These are phyloP conservation scores for Ampelomyces quisqualis DNA, from an alignment of 2,329 filamentous ascomycete species.

Conservation along the genomic window DNA sequence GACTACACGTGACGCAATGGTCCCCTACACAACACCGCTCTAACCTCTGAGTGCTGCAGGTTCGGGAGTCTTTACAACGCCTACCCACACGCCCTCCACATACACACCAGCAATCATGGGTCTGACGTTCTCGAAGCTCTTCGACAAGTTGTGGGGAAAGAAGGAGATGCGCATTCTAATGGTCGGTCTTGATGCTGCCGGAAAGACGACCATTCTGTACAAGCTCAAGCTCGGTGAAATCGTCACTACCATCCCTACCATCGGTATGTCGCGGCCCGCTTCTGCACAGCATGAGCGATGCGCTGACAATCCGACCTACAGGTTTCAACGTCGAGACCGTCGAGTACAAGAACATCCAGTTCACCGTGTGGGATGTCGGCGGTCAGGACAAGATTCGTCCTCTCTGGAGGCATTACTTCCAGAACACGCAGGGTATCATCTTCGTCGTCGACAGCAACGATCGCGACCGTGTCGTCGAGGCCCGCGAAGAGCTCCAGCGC, in stretches of 20 bases:
- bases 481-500: slow-evolving; percentile 87
- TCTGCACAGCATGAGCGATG: slow-evolving; percentile 8
- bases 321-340: slow-evolving; percentile 98
- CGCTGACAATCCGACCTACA: slow-evolving; percentile 34
- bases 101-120: slow-evolving; percentile 70
- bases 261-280: slow-evolving; percentile 55
- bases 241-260: slow-evolving; percentile 96
- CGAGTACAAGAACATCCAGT: slow-evolving; percentile 99
- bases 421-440: slow-evolving; percentile 95
- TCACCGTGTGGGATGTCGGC: slow-evolving; percentile 98
- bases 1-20: slow-evolving; percentile 11
- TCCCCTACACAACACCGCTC: slow-evolving; percentile 16
- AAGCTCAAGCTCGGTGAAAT: slow-evolving; percentile 98
- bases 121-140: slow-evolving; percentile 89
- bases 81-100: slow-evolving; percentile 19
- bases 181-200: slow-evolving; percentile 95
- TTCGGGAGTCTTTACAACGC: slow-evolving; percentile 43
- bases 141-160: slow-evolving; percentile 98
- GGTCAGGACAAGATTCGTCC: slow-evolving; percentile 98
- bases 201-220: slow-evolving; percentile 97
- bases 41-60: slow-evolving; percentile 24
- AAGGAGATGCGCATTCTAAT: slow-evolving; percentile 99
- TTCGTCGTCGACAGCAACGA: slow-evolving; percentile 98
- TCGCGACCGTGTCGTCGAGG: slow-evolving; percentile 86
- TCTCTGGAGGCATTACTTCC: slow-evolving; percentile 95